These are phyloP conservation scores for Colletotrichum magnum DNA, from an alignment of 2,329 filamentous ascomycete species.

Conservation along the genomic window DNA sequence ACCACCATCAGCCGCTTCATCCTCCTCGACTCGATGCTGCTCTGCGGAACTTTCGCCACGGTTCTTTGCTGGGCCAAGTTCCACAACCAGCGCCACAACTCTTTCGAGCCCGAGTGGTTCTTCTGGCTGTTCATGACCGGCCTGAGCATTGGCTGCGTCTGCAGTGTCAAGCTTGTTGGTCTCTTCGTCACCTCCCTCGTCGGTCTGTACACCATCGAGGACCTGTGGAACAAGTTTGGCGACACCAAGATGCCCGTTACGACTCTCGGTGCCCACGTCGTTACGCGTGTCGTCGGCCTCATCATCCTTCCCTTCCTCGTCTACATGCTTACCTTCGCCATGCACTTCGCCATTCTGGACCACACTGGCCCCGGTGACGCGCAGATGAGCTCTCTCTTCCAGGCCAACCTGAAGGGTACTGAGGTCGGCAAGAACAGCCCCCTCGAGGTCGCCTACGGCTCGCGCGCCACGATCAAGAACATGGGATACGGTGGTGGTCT, in stretches of 20 bases:
- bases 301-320: slow-evolving; percentile 91
- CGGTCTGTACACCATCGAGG: slow-evolving; percentile 94
- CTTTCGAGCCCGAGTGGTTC: slow-evolving; percentile 94
- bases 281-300: slow-evolving; percentile 85
- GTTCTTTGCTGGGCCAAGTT: slow-evolving; percentile 98
- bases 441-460: slow-evolving; percentile 90
- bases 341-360: slow-evolving; percentile 94
- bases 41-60: slow-evolving; percentile 98
- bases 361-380: slow-evolving; percentile 96
- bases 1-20: slow-evolving; percentile 99
- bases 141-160: slow-evolving; percentile 96
- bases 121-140: slow-evolving; percentile 95
- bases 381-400: slow-evolving; percentile 99
- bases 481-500: slow-evolving; percentile 99
- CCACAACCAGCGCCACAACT: slow-evolving; percentile 86
- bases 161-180: slow-evolving; percentile 98
- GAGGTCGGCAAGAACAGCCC: slow-evolving; percentile 96
- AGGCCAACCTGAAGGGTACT: slow-evolving; percentile 94
- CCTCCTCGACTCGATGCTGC: slow-evolving; percentile 96
- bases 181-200: slow-evolving; percentile 96
- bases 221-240: slow-evolving; percentile 98
- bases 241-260: slow-evolving; percentile 88
- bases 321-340: slow-evolving; percentile 95
- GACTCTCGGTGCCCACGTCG: slow-evolving; percentile 82
- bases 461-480: slow-evolving; percentile 94